Percentiles rank a stretch among this genome's conserved stretches.
These are phyloP conservation scores for Reticulascus tulasneorum DNA, from an alignment of 2,329 filamentous ascomycete species.

Conservation along the genomic window DNA sequence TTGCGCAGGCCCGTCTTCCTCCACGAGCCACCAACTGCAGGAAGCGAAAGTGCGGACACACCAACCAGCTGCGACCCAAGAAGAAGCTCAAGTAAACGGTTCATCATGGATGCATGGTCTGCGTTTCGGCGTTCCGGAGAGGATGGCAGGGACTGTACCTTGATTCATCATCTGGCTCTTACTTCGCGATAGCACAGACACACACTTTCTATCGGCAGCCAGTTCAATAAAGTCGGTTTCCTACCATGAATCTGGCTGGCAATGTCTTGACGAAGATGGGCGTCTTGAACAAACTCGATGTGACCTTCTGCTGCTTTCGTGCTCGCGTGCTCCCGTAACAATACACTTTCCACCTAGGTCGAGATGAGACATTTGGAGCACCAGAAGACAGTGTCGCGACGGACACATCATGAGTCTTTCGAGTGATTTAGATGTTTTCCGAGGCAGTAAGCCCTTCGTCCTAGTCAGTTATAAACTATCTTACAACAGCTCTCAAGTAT, in stretches of 20 bases:
- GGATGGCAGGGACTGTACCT: slow-evolving; percentile 21
- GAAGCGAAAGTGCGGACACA: slow-evolving; percentile 99
- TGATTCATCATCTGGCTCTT: slow-evolving; percentile 30
- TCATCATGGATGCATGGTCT: slow-evolving; percentile 40
- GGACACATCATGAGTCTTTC: too few species aligned
- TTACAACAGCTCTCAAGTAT: too few species aligned
- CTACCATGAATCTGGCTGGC: slow-evolving; percentile 9
- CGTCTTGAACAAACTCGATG: too few species aligned
- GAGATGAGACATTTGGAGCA: too few species aligned
- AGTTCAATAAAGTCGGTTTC: slow-evolving; percentile 14
- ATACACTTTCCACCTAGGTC: too few species aligned
- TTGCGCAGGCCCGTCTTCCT: slow-evolving; percentile 70
- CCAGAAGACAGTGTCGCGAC: too few species aligned
- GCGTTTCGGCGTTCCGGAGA: slow-evolving; percentile 24
- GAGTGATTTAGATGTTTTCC: too few species aligned
- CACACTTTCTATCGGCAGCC: slow-evolving; percentile 15
- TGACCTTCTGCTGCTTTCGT: too few species aligned
- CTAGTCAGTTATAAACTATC: too few species aligned
- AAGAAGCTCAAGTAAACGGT: slow-evolving; percentile 90
- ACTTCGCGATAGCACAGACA: slow-evolving; percentile 40
- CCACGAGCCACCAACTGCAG: slow-evolving; percentile 99
- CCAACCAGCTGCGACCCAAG: slow-evolving; percentile 99
- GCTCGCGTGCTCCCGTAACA: too few species aligned
- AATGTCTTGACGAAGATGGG: too few species aligned
- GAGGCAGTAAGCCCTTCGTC: too few species aligned